Conservation (phyloP, 495 filamentous ascomycete genomes). For the Daldinia childiae region DNA sequence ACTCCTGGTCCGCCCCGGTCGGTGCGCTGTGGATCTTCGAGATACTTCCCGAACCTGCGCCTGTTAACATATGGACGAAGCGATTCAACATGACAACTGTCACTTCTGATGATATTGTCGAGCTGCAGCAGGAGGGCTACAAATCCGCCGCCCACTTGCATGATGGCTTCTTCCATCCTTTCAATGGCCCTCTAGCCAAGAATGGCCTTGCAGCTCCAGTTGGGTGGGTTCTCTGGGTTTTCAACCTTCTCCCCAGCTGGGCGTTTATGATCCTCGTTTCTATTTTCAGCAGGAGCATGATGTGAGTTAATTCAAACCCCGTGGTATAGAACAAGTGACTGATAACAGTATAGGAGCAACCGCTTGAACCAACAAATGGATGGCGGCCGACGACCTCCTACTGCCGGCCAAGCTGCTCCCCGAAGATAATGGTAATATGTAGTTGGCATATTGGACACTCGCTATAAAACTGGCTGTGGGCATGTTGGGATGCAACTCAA, state of each 20-base stretch:
- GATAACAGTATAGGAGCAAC: conserved; percentile 40
- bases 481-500: neutral
- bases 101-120: conserved; percentile 67
- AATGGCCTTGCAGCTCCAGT: conserved; percentile 69
- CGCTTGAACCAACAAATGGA: conserved; percentile 48
- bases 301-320: conserved; percentile 69
- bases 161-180: conserved; percentile 82
- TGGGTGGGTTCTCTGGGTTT: conserved; percentile 78
- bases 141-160: conserved; percentile 63
- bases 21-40: conserved; percentile 78
- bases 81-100: conserved; percentile 72
- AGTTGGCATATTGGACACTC: neutral
- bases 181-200: conserved; percentile 75
- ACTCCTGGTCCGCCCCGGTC: conserved; percentile 76
- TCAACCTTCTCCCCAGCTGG: conserved; percentile 67
- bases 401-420: conserved; percentile 45
- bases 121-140: conserved; percentile 72
- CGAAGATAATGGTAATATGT: conserved; percentile 27
- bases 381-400: conserved; percentile 37
- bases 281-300: conserved; percentile 81
- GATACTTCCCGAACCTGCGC: conserved; percentile 61
- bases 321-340: neutral
- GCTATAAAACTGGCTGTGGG: neutral
- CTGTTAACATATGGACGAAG: conserved; percentile 69
- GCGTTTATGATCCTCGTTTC: conserved; percentile 81